Base-by-base conservation (phyloP, 441 rosid species). In the Adansonia madagascariensis region DNA sequence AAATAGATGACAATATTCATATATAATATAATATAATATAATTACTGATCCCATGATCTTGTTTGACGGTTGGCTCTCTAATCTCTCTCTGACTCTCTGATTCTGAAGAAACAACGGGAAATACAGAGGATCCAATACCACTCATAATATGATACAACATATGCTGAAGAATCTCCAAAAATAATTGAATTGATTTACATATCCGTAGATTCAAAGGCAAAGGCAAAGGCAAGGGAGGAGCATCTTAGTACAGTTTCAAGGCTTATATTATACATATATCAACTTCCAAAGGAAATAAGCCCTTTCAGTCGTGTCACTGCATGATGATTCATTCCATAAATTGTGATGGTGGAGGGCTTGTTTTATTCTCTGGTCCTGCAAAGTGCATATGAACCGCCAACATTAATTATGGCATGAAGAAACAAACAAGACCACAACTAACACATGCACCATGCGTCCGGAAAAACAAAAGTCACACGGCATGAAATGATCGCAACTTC, bases 271-370 rank as follows among this genome's bases (percentile, higher is more conserved):
- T 1, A 27, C 31, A 35, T 39, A 39, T 39, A 39, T 39, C 3
- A 56, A 74, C 17, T 44, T 59, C 71, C 83, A 44, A 66, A 20
- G 50, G 11, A 46, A 55, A 69, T 44, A 12, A 59, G 44, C 15
- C 11, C 43, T 46, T 64, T 67, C 62, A 15, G 20, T 24, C 22
- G 35, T 10, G 50, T 53, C 44, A 41, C 18, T 89, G 31, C 75
- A 93, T 9, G 90, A 85, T 86, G 31, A 27, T 27, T 27, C 31
- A 27, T 27, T 95, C 98, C 98, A 93, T 95, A 83, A 85, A 86
- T 63, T 95, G 97, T 6, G 88, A 83, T 17, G 85, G 79, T n/a
- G 98, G 98, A 73, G 97, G 92, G 82, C 87, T 86, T 77, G 89
- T 89, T 77, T 83, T 87, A 17, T 90, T 92, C 89, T 88, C 93